A percentile compares a stretch with the other conserved stretches of the same genome.
These are phyloP conservation scores for Aspergillus affinis DNA, from an alignment of 495 filamentous ascomycete species.

Conservation along the genomic window DNA sequence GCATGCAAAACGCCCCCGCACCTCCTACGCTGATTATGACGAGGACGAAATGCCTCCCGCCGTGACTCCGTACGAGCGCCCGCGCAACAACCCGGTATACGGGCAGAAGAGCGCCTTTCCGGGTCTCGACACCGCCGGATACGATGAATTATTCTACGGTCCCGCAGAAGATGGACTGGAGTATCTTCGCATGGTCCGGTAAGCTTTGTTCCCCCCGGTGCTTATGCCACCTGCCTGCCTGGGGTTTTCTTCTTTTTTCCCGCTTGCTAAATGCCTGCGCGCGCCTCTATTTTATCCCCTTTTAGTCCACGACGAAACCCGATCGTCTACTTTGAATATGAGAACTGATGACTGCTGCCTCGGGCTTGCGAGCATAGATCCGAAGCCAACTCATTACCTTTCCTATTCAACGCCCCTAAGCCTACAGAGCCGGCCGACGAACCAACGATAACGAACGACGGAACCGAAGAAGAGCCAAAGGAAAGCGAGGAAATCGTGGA, in stretches of 20 bases:
- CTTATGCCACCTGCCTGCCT: conserved; percentile 11
- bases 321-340: background rate
- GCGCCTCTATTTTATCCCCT: conserved; percentile 14
- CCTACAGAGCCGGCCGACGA: conserved; percentile 9
- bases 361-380: conserved; percentile 47
- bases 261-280: conserved; percentile 34
- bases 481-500: conserved; percentile 1
- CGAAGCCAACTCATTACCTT: conserved; percentile 69
- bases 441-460: background rate
- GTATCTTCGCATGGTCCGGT: conserved; percentile 82
- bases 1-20: conserved; percentile 30
- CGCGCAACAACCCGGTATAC: conserved; percentile 62
- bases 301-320: conserved; percentile 11
- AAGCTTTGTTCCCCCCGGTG: conserved; percentile 37
- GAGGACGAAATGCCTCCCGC: conserved; percentile 20
- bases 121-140: conserved; percentile 58
- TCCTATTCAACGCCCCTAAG: conserved; percentile 59
- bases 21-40: conserved; percentile 30
- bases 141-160: conserved; percentile 51
- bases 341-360: background rate
- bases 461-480: background rate
- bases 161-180: conserved; percentile 62
- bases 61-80: conserved; percentile 32
- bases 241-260: conserved; percentile 9
- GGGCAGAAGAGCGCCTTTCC: conserved; percentile 79